Evolutionary conservation across 306 rosid species (phyloP).

Genomic region (Heteromeles arbutifolia): DNA sequence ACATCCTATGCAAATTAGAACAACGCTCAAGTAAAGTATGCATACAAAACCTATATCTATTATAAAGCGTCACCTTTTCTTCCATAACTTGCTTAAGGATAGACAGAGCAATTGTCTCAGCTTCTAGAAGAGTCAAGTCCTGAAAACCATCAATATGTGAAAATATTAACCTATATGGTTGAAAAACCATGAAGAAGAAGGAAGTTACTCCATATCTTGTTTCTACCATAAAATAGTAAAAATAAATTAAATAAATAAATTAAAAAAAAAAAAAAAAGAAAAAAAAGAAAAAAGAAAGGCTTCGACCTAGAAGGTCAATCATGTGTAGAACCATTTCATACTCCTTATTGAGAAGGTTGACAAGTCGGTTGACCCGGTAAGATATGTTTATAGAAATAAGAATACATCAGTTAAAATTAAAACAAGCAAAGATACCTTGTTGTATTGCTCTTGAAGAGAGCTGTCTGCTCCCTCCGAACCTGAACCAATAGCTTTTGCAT

Average conservation of each 20-base stretch:
- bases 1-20: not conserved
- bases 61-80: slow-evolving; percentile 66
- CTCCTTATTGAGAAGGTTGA: not conserved
- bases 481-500: slow-evolving; percentile 95
- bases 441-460: slow-evolving; percentile 95
- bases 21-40: not conserved
- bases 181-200: not conserved
- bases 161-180: not conserved
- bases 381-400: not conserved
- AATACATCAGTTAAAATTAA: not conserved
- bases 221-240: not conserved
- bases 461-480: slow-evolving; percentile 99
- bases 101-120: slow-evolving; percentile 92
- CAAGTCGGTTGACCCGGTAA: not conserved
- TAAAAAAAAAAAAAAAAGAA: not conserved
- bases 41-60: not conserved
- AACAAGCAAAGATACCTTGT: slow-evolving; percentile 53
- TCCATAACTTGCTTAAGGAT: slow-evolving; percentile 99
- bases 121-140: slow-evolving; percentile 92
- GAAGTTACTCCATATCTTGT: not conserved
- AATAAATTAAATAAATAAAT: too few species aligned
- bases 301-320: not conserved
- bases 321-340: not conserved
- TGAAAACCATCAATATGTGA: slow-evolving; percentile 20
- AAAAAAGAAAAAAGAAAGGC: not conserved